A percentile compares a stretch with the other conserved stretches of the same genome.
These are phyloP conservation scores for Xanthoparmelia taractica DNA, from an alignment of 495 filamentous ascomycete genomes.

Conservation along the genomic window DNA sequence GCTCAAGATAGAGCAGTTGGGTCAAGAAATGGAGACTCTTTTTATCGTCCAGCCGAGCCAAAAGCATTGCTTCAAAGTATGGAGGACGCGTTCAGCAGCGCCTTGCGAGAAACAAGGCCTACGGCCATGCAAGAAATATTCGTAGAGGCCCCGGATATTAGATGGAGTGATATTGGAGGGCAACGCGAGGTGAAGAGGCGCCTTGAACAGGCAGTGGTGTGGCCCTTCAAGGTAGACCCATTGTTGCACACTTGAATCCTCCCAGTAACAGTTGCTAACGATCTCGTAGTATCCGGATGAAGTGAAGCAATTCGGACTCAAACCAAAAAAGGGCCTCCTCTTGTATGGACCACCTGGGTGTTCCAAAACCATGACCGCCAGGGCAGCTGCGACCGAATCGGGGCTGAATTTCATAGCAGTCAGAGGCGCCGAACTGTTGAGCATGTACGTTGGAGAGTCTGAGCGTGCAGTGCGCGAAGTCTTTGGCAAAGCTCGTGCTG, in stretches of 20 bases:
- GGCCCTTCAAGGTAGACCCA: constrained; percentile 55
- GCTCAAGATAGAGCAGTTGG: constrained; percentile 32
- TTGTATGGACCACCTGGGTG: constrained; percentile 94
- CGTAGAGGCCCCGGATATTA: constrained; percentile 75
- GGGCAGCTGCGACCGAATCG: constrained; percentile 85
- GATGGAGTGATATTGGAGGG: constrained; percentile 86
- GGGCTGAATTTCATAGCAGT: constrained; percentile 93
- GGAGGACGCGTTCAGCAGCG: constrained; percentile 46
- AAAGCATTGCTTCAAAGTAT: constrained; percentile 27
- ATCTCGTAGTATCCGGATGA: constrained; percentile 46
- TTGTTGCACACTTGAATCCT: not conserved
- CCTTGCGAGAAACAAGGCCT: constrained; percentile 56
- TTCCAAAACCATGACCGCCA: constrained; percentile 89
- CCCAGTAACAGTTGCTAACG: constrained; percentile 2
- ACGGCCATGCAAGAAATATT: constrained; percentile 88
- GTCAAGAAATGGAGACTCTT: constrained; percentile 2
- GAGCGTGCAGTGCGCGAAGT: constrained; percentile 82
- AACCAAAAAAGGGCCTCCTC: constrained; percentile 73
- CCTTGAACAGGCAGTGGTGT: constrained; percentile 56
- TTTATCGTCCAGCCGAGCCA: constrained; percentile 14
- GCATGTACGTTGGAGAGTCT: constrained; percentile 96
- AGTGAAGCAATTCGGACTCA: constrained; percentile 51
- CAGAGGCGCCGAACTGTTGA: constrained; percentile 91
- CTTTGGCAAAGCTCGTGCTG: constrained; percentile 78
- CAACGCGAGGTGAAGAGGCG: constrained; percentile 70